Base-by-base conservation (phyloP, 306 rosid genomes). In the Fagus crenata region DNA sequence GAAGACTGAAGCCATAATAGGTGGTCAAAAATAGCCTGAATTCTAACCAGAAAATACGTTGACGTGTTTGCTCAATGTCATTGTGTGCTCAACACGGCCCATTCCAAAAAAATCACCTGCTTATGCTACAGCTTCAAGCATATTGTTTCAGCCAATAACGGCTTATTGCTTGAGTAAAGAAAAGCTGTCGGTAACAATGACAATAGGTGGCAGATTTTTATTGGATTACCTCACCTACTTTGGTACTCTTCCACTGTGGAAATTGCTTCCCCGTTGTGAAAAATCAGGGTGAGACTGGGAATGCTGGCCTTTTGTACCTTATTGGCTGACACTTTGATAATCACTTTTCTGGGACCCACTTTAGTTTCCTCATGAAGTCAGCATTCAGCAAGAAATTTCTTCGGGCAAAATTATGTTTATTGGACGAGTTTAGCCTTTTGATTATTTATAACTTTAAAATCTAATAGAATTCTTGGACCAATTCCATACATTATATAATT, bases 341-440 rank as follows among this genome's bases (percentile, higher is more conserved):
- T 6, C n/a, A 6, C 28, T 65, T 15, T 41, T 2, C 5, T 2
- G 56, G 81, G 81, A 9, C 84, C 84, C 74, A 71, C 78, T 61
- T 61, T 33, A 33, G n/a, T 61, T 33, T 33, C 51, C 51, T 13
- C 7, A 1, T 1, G 39, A 14, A n/a, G 35, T 35, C 43, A 22
- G 15, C 54, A 61, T 17, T n/a, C 41, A 49, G 73, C 49, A 69
- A 40, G 68, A 3, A n/a, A 36, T 81, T 81, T 81, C 81, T 81
- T 76, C 73, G 5, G 77, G 43, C 74, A 7, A 71, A 81, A 81
- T 81, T 81, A 61, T 75, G 65, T 61, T 2, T 35, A 3, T 76
- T 22, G 75, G 85, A 81, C 85, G 22, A 71, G 17, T 41, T 41
- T 41, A 53, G 69, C 84, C 84, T 33, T 69, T 0, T 0, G 8